phyloP scores from a whole-genome alignment of 129 eudicot species.

The Centrapalus pauciflorus region DNA sequence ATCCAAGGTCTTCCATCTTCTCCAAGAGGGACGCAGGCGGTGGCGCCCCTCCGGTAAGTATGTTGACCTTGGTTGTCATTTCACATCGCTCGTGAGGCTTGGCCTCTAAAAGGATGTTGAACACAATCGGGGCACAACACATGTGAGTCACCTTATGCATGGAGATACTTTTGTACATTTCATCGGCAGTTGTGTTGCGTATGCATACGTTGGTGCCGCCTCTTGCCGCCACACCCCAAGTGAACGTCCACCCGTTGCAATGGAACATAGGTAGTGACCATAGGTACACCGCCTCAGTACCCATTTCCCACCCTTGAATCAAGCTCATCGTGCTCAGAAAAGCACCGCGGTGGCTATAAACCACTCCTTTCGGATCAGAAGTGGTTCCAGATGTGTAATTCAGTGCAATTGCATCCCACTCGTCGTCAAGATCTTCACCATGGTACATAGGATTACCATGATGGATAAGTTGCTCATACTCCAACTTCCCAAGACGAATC shows the following conservation, averaged over 20 bases:
- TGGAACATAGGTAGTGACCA: constrained; percentile 73
- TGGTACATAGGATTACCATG: constrained; percentile 30
- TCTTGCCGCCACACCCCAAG: constrained; percentile 62
- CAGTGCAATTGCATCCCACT: constrained; percentile 50
- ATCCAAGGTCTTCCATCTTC: constrained; percentile 36
- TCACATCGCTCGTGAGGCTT: constrained; percentile 32
- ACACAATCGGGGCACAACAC: constrained; percentile 54
- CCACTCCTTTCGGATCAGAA: constrained; percentile 55
- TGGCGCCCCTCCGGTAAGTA: constrained; percentile 45
- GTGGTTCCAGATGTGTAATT: constrained; percentile 70
- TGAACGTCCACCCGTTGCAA: constrained; percentile 66
- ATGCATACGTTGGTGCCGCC: constrained; percentile 67
- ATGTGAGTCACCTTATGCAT: constrained; percentile 50
- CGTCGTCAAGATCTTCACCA: constrained; percentile 36
- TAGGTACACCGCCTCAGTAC: constrained; percentile 38
- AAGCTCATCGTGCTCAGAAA: constrained; percentile 43
- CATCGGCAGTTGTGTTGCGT: constrained; percentile 33
- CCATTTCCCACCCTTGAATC: constrained; percentile 48
- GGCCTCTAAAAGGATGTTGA: constrained; percentile 44
- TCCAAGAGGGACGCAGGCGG: constrained; percentile 40
- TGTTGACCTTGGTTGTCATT: constrained; percentile 13
- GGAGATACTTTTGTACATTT: constrained; percentile 27
- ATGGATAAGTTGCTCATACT: constrained; percentile 52
- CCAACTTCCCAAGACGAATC: constrained; percentile 41
- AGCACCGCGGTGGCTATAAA: constrained; percentile 63